phyloP scores from a whole-genome alignment of 2,329 filamentous ascomycete species.

The Lithohypha guttulata region DNA sequence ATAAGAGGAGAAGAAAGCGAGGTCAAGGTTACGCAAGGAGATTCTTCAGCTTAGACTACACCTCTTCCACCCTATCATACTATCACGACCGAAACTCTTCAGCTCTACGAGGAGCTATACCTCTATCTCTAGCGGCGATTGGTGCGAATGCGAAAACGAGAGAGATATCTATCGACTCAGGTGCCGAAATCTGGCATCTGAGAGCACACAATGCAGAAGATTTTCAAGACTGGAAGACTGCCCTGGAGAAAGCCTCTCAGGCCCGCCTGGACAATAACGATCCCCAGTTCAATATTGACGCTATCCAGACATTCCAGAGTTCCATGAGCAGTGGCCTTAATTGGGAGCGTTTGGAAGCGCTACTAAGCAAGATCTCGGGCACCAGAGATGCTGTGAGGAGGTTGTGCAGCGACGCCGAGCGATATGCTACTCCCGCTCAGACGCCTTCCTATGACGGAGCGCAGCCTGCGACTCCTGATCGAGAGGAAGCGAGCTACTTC shows the following conservation, averaged over 20 bases:
- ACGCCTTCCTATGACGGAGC: slow-evolving; percentile 14
- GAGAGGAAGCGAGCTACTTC: slow-evolving; percentile 27
- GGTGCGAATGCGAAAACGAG: slow-evolving; percentile 77
- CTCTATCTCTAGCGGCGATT: slow-evolving; percentile 80
- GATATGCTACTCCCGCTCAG: slow-evolving; percentile 26
- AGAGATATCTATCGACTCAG: slow-evolving; percentile 93
- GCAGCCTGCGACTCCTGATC: slow-evolving; percentile 22
- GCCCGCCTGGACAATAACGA: slow-evolving; percentile 21
- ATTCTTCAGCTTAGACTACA: slow-evolving; percentile 94
- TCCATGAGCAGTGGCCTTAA: slow-evolving; percentile 54
- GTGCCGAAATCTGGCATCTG: slow-evolving; percentile 93
- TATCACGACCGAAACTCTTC: slow-evolving; percentile 92
- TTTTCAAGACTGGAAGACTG: slow-evolving; percentile 76
- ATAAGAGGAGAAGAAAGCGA: slow-evolving; percentile 85
- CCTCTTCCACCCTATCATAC: slow-evolving; percentile 87
- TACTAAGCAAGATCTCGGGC: slow-evolving; percentile 77
- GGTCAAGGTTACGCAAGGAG: slow-evolving; percentile 86
- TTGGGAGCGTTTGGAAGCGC: slow-evolving; percentile 74
- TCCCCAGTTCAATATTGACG: slow-evolving; percentile 33
- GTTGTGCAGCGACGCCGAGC: slow-evolving; percentile 67
- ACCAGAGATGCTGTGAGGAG: slow-evolving; percentile 80
- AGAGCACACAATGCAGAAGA: slow-evolving; percentile 72
- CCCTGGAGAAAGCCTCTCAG: slow-evolving; percentile 71
- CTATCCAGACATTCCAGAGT: not conserved
- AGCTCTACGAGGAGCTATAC: slow-evolving; percentile 81